Evolutionary conservation across 768 basidiomycete species (phyloP).

Genomic region (Russula lepida): DNA sequence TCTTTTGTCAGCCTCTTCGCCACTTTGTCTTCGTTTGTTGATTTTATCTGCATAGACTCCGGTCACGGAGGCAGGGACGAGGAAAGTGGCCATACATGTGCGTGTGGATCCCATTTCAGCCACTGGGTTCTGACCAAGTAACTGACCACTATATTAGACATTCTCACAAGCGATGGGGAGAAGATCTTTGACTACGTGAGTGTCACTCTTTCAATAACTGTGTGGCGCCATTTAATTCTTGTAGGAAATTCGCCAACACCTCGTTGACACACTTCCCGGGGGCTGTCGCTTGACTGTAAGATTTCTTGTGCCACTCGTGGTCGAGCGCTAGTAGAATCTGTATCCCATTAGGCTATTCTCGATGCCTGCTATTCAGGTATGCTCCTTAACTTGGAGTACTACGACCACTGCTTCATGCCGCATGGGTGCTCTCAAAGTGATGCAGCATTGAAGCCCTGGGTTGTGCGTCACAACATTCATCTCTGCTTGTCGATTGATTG

Average conservation of each 20-base stretch:
- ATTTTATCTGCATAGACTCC: background rate
- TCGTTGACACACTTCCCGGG: constrained; percentile 19
- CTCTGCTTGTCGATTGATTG: background rate
- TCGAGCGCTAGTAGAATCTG: background rate
- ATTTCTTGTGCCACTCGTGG: background rate
- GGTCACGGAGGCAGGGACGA: constrained; percentile 6
- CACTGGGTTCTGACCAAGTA: background rate
- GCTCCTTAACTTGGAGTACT: constrained; percentile 21
- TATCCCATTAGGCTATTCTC: constrained; percentile 15
- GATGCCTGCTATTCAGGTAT: constrained; percentile 22
- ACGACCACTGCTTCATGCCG: constrained; percentile 7
- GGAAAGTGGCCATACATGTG: constrained; percentile 1
- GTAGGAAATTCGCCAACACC: constrained; percentile 13
- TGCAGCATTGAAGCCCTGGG: background rate
- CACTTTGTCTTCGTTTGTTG: background rate
- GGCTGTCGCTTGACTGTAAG: constrained; percentile 19
- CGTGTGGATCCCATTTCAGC: background rate
- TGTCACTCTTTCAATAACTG: background rate
- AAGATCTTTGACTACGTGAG: constrained; percentile 19
- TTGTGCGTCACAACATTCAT: background rate
- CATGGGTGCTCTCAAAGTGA: background rate
- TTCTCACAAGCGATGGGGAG: constrained; percentile 10
- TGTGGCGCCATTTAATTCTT: background rate
- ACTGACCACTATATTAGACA: background rate
- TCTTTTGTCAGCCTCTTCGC: constrained; percentile 15